Conservation (phyloP, 2,329 filamentous ascomycete genomes). For the Rhexocercosporidium sp. region DNA sequence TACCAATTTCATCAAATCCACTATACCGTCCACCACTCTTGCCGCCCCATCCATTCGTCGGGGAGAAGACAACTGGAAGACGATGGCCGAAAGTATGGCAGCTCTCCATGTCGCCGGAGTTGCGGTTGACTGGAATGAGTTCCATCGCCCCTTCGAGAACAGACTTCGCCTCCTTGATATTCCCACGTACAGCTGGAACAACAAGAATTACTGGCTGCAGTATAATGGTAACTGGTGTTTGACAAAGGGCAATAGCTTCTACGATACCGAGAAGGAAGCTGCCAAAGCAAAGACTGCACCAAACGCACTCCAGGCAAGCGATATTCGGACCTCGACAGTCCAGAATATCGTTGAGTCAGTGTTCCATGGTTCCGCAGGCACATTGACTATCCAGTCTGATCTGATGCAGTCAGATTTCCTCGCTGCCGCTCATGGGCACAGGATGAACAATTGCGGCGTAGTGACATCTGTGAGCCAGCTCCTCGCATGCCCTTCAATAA, state of each 20-base stretch:
- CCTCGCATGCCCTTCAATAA: background rate
- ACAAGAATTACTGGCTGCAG: constrained; percentile 70
- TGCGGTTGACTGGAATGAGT: constrained; percentile 72
- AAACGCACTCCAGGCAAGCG: constrained; percentile 1
- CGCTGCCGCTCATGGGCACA: constrained; percentile 20
- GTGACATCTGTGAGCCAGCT: constrained; percentile 48
- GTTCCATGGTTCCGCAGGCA: constrained; percentile 23
- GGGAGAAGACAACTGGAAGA: constrained; percentile 67
- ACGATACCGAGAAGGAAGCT: constrained; percentile 55
- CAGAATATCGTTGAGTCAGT: constrained; percentile 59
- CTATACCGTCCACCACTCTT: constrained; percentile 45
- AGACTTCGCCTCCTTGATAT: constrained; percentile 63
- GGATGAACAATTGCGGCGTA: constrained; percentile 24
- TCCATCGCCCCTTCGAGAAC: constrained; percentile 63
- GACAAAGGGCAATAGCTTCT: constrained; percentile 60
- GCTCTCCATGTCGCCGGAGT: constrained; percentile 66
- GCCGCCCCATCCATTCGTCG: constrained; percentile 66
- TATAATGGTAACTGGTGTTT: constrained; percentile 64
- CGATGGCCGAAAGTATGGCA: constrained; percentile 60
- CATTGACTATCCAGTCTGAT: constrained; percentile 19
- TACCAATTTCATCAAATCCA: constrained; percentile 69
- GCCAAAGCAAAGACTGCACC: constrained; percentile 15
- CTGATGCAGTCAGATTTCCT: constrained; percentile 20
- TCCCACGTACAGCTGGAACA: constrained; percentile 70
- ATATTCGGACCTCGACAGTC: constrained; percentile 50